Evolutionary conservation across 2,329 filamentous ascomycete genomes (phyloP).

Genomic region (Xylaria sp.): DNA sequence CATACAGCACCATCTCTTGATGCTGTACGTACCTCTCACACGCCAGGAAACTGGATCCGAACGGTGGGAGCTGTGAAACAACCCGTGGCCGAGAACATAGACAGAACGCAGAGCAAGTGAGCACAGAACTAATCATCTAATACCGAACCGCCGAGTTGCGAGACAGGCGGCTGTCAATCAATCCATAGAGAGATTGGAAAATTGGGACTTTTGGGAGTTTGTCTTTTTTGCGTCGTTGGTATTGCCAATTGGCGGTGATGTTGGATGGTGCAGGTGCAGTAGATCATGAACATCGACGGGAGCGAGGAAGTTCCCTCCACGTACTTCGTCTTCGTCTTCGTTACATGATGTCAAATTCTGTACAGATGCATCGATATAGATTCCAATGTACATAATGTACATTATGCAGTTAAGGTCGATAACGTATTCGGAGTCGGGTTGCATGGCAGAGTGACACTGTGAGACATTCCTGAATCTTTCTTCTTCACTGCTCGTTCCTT

Average conservation of each 20-base stretch:
- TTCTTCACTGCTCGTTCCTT: background rate
- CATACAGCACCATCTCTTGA: background rate
- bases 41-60: slow-evolving; percentile 10
- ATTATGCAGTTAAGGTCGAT: background rate
- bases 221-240: background rate
- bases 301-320: background rate
- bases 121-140: background rate
- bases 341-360: background rate
- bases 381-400: background rate
- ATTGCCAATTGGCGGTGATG: background rate
- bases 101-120: slow-evolving; percentile 1
- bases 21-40: slow-evolving; percentile 1
- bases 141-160: background rate
- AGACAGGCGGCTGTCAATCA: background rate
- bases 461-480: background rate
- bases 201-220: background rate
- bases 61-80: slow-evolving; percentile 13
- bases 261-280: background rate
- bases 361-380: background rate
- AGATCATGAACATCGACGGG: background rate
- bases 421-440: background rate
- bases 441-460: background rate
- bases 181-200: background rate
- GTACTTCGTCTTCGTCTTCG: background rate
- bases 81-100: background rate